A percentile compares a stretch with the other conserved stretches of the same genome.
phyloP scores from a whole-genome alignment of 129 eudicot species.

The Centrapalus pauciflorus region DNA sequence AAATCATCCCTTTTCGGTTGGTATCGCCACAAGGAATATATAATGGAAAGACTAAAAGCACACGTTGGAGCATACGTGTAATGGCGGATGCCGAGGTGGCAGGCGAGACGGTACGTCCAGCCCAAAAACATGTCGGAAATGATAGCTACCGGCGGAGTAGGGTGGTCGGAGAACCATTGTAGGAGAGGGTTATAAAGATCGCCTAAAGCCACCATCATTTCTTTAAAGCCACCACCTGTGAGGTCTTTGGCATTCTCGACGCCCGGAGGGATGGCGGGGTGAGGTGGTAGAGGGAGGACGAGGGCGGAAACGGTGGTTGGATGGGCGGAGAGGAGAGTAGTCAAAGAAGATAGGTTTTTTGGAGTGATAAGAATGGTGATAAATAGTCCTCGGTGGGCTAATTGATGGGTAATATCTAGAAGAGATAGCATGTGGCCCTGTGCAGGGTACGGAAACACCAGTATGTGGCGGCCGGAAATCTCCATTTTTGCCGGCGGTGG shows the following conservation, averaged over 20 bases:
- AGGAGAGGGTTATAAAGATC: conserved; percentile 34
- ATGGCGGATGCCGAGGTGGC: conserved; percentile 38
- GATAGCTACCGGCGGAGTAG: conserved; percentile 56
- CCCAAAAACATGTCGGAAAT: conserved; percentile 64
- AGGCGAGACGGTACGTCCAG: conserved; percentile 45
- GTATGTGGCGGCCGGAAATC: conserved; percentile 38
- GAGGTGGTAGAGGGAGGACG: conserved; percentile 59
- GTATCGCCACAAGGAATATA: conserved; percentile 43
- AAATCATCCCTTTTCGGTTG: conserved; percentile 28
- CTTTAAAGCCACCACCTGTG: conserved; percentile 31
- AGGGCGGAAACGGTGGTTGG: conserved; percentile 54
- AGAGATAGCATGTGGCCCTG: conserved; percentile 77
- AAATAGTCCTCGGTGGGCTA: conserved; percentile 39
- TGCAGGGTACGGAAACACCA: conserved; percentile 75
- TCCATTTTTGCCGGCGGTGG: conserved; percentile 19
- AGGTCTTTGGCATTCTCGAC: conserved; percentile 61
- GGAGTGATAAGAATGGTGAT: conserved; percentile 61
- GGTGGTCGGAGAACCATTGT: conserved; percentile 48
- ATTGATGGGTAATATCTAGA: conserved; percentile 57
- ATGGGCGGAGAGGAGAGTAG: conserved; percentile 43
- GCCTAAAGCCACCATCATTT: conserved; percentile 40
- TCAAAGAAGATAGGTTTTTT: conserved; percentile 40
- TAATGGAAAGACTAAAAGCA: conserved; percentile 44
- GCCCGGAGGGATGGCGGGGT: conserved; percentile 53
- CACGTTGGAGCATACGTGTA: conserved; percentile 60